phyloP scores from a whole-genome alignment of 805 yeast species.

The Starmera pachycereana region DNA sequence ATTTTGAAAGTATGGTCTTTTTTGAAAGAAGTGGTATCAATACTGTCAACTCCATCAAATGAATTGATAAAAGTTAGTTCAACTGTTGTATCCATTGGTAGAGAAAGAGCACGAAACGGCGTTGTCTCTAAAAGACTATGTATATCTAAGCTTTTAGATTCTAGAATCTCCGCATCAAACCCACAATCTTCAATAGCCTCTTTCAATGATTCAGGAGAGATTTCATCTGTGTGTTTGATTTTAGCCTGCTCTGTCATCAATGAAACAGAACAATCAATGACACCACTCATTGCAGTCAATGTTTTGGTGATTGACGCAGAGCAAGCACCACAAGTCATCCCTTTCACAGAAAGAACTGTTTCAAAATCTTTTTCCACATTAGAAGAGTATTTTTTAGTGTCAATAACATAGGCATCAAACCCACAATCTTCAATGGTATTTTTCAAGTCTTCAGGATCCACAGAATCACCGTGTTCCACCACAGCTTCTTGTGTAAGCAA shows the following conservation, averaged over 20 bases:
- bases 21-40: not conserved
- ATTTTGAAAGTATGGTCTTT: not conserved
- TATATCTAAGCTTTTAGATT: slow-evolving; percentile 1
- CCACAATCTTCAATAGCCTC: slow-evolving; percentile 67
- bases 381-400: not conserved
- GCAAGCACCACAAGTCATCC: slow-evolving; percentile 94
- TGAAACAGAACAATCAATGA: slow-evolving; percentile 50
- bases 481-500: slow-evolving; percentile 66
- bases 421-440: slow-evolving; percentile 69
- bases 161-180: slow-evolving; percentile 39
- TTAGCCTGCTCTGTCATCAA: slow-evolving; percentile 67
- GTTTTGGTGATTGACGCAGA: slow-evolving; percentile 55
- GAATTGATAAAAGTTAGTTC: not conserved
- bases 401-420: slow-evolving; percentile 15
- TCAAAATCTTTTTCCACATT: not conserved
- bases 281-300: slow-evolving; percentile 38
- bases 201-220: slow-evolving; percentile 24
- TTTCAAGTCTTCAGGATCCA: slow-evolving; percentile 25
- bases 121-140: not conserved
- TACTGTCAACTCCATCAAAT: not conserved
- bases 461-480: slow-evolving; percentile 34
- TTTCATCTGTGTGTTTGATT: slow-evolving; percentile 33
- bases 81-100: too few species aligned
- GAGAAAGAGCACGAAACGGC: not conserved
- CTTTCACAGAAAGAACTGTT: slow-evolving; percentile 25